Conservation (phyloP, 176 grass and related monocot genomes). For the Bromus sterilis region DNA sequence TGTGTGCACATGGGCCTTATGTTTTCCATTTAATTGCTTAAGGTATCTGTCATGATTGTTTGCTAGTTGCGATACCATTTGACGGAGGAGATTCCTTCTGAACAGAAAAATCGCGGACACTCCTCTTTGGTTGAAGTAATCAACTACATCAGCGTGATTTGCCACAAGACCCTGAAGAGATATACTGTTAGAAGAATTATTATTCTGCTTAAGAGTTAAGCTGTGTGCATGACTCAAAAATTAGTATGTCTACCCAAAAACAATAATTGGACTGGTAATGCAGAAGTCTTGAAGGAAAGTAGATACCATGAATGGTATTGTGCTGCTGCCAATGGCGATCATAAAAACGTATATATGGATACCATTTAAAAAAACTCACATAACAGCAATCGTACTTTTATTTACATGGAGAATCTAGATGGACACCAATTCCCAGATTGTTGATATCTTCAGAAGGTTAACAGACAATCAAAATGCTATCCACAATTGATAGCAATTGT, state of each 20-base stretch:
- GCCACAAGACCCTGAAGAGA: constrained; percentile 62
- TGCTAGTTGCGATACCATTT: constrained; percentile 65
- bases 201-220: not conserved
- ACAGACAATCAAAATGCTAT: not conserved
- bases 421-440: not conserved
- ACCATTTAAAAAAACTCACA: not conserved
- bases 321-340: not conserved
- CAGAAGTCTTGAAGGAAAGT: not conserved
- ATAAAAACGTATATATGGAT: not conserved
- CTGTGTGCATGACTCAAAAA: not conserved
- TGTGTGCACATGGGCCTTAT: constrained; percentile 89
- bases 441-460: not conserved
- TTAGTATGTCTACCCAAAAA: not conserved
- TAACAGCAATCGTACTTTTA: not conserved
- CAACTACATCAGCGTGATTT: constrained; percentile 45
- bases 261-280: not conserved
- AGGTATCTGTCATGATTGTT: constrained; percentile 74
- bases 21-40: constrained; percentile 87
- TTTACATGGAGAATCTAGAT: not conserved
- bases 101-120: constrained; percentile 78
- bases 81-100: constrained; percentile 76
- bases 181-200: constrained; percentile 3
- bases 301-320: not conserved
- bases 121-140: constrained; percentile 67
- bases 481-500: not conserved